phyloP scores from a whole-genome alignment of 1,284 basidiomycete species.

The Ustilago cynodontis region DNA sequence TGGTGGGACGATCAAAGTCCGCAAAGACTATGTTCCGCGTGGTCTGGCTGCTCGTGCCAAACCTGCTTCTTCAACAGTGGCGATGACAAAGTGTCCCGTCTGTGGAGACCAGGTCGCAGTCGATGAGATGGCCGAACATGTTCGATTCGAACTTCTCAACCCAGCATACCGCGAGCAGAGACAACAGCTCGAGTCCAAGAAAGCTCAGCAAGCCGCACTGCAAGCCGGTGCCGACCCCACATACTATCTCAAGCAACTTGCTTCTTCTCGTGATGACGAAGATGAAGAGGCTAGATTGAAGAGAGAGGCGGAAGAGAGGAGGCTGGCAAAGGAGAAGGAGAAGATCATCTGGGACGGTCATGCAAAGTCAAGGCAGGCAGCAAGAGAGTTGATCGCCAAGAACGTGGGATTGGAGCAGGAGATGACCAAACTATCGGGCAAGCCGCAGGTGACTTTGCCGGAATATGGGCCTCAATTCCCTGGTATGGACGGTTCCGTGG shows the following conservation, averaged over 20 bases:
- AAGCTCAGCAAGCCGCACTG: slow-evolving; percentile 64
- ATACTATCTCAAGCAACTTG: slow-evolving; percentile 63
- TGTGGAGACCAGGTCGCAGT: slow-evolving; percentile 94
- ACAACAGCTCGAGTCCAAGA: slow-evolving; percentile 61
- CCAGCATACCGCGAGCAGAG: slow-evolving; percentile 75
- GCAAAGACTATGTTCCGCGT: slow-evolving; percentile 89
- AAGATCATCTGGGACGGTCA: slow-evolving; percentile 69
- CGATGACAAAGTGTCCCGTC: slow-evolving; percentile 83
- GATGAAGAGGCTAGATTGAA: slow-evolving; percentile 59
- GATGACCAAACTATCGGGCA: slow-evolving; percentile 46
- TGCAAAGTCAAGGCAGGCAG: slow-evolving; percentile 47
- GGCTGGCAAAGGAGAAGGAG: slow-evolving; percentile 63
- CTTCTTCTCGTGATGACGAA: slow-evolving; percentile 58
- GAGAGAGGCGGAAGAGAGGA: slow-evolving; percentile 61
- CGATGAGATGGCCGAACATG: slow-evolving; percentile 95
- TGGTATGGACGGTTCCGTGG: slow-evolving; percentile 11
- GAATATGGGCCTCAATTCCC: slow-evolving; percentile 53
- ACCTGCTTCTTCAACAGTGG: slow-evolving; percentile 16
- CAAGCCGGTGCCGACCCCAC: slow-evolving; percentile 66
- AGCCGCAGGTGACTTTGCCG: slow-evolving; percentile 32
- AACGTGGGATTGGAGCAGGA: slow-evolving; percentile 54
- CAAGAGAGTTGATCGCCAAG: slow-evolving; percentile 52
- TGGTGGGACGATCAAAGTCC: slow-evolving; percentile 74
- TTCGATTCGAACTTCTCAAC: slow-evolving; percentile 97
- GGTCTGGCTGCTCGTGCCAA: slow-evolving; percentile 48